Evolutionary conservation across 164 flowering plant genomes (phyloP), one percentile per base, ranked within the genome.

Genomic region (Tetracentron sinense): DNA sequence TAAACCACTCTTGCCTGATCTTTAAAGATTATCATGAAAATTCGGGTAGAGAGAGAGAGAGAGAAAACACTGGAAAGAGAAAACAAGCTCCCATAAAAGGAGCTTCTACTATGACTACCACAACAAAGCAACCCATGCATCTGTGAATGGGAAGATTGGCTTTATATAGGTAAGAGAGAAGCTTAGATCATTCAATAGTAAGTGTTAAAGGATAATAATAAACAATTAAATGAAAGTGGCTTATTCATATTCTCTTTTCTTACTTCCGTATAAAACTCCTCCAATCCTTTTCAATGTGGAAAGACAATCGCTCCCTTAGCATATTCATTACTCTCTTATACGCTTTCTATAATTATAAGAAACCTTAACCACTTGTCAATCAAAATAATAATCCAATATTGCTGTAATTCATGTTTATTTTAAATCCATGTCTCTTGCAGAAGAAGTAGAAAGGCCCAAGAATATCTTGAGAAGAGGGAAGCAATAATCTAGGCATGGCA

Each of bases 101-200:
- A 46, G 47, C 21, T 20, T 12, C 15, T 19, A 4, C 2, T 19
- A 61, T 21, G 58, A 20, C 66, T 15, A 23, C 22, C 51, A 47
- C 52, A 46, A 23, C 10, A 27, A 67, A 35, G 58, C 61, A 69
- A 42, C 67, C 48, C 33, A 47, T 65, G 67, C 54, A 63, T 64
- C 53, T 47, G 10, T 10, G 54, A 60, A 58, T 16, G 64, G n/a
- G 49, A 71, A 50, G 61, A 44, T 42, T 35, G 71, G 60, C 48
- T 55, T 75, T 60, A 61, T 71, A 71, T 68, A 74, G 69, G 35
- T 67, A 42, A 56, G 62, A 54, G 47, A 52, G 30, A 51, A 54
- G 54, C 44, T 35, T 25, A 42, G 64, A 27, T 20, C 42, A 38
- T 46, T 35, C 50, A 60, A 46, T 30, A 16, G 23, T 21, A 51